Base-by-base conservation (phyloP, 2,329 filamentous ascomycete genomes). In the Leptographium flavum region DNA sequence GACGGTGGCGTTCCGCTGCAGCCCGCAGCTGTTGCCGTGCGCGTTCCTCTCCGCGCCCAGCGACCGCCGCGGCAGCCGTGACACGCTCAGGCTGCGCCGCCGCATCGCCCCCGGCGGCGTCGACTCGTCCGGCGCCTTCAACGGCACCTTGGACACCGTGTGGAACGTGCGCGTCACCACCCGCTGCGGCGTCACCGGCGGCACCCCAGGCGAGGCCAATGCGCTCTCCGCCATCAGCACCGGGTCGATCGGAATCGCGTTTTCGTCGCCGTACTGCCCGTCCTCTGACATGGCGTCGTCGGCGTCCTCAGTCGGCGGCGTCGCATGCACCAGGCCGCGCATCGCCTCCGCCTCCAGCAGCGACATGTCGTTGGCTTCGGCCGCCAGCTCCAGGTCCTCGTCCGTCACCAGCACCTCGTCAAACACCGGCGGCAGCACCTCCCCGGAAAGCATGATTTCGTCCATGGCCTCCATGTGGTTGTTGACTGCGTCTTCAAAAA, bases 121-220 rank as follows among this genome's bases (percentile, higher is more conserved):
- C 55, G 71, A 63, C 56, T 83, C 61, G 54, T 76, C 81, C 22
- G 79, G 78, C 4, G 77, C 68, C 59, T 85, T 86, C 35, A 88
- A 63, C 2, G 83, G 83, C 5, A 88, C 76, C 61, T 87, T 88
- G 23, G 81, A 83, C 0, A 84, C 78, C 0, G 84, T 88, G 58
- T 83, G 76, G 50, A 81, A 74, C n/a, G 70, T 66, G 45, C 69
- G 67, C n/a, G 60, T 63, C n/a, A 68, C 55, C 0, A 63, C 61
- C 15, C 74, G 70, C 42, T 70, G 63, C 0, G 80, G 80, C 1
- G 80, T 83, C 8, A 68, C 62, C 2, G 74, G 74, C 3, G 59
- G 57, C 2, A 64, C 59, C 35, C 45, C 57, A 31, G 47, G 57
- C 48, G 45, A 48, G 28, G 40, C 15, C 15, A 13, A 13, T 10